Percentiles rank a stretch among this genome's conserved stretches.
Evolutionary conservation across 2,329 filamentous ascomycete species (phyloP).

Genomic region (Berkeleyomyces rouxiae): DNA sequence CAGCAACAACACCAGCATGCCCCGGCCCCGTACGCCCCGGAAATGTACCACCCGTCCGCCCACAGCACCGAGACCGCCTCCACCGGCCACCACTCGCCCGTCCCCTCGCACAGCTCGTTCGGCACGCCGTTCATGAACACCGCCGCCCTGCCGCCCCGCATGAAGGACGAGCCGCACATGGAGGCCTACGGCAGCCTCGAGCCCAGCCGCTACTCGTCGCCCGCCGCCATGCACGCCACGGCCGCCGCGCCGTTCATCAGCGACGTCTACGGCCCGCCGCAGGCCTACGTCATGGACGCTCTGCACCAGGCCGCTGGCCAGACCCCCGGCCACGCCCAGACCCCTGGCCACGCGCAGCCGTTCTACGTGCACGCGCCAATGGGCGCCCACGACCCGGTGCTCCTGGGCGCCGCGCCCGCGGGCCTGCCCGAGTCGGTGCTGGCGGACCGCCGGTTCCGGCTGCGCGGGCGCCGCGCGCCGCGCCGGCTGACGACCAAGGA

Average conservation of each 20-base stretch:
- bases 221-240: constrained; percentile 22
- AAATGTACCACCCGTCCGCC: constrained; percentile 14
- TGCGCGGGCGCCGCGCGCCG: constrained; percentile 22
- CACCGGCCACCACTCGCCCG: constrained; percentile 6
- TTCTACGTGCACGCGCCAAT: not conserved
- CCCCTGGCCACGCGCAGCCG: not conserved
- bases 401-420: constrained; percentile 15
- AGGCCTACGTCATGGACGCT: constrained; percentile 16
- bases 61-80: constrained; percentile 6
- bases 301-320: constrained; percentile 3
- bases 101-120: constrained; percentile 12
- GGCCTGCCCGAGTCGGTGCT: constrained; percentile 3
- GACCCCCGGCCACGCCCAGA: not conserved
- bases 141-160: constrained; percentile 19
- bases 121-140: constrained; percentile 3
- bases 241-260: constrained; percentile 8
- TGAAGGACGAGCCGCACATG: constrained; percentile 24
- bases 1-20: constrained; percentile 30
- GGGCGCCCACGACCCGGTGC: not conserved
- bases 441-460: not conserved
- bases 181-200: constrained; percentile 2
- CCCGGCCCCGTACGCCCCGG: constrained; percentile 26
- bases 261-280: constrained; percentile 11
- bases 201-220: constrained; percentile 24
- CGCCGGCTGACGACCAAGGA: constrained; percentile 46